phyloP scores from a whole-genome alignment of 2,329 filamentous ascomycete species.

The Fusarium clavum region DNA sequence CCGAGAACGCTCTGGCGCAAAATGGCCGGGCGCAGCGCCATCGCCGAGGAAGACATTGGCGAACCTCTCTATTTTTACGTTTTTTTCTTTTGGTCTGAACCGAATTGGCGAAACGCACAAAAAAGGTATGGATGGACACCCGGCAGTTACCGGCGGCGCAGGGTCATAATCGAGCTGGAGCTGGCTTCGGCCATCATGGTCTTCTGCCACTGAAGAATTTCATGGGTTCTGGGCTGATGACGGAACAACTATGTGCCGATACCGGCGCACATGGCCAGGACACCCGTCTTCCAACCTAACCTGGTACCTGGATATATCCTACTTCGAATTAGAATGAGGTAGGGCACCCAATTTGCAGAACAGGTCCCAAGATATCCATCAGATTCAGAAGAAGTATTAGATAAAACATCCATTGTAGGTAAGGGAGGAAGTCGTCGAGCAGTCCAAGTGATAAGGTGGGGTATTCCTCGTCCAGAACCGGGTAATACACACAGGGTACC shows the following conservation, averaged over 20 bases:
- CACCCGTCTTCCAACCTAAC: not conserved
- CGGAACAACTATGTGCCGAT: slow-evolving; percentile 41
- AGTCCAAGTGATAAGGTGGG: slow-evolving; percentile 11
- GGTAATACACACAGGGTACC: slow-evolving; percentile 15
- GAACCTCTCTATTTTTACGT: not conserved
- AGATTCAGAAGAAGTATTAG: not conserved
- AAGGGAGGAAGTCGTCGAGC: not conserved
- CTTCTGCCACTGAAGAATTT: slow-evolving; percentile 41
- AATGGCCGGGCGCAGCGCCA: slow-evolving; percentile 40
- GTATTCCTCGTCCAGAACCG: rapidly evolving
- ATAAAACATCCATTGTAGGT: not conserved
- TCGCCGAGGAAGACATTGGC: slow-evolving; percentile 37
- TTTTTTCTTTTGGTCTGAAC: not conserved
- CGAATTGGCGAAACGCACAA: not conserved
- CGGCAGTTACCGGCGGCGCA: slow-evolving; percentile 43
- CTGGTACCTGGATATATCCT: not conserved
- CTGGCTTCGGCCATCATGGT: slow-evolving; percentile 11
- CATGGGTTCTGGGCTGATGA: slow-evolving; percentile 38
- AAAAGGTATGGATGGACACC: slow-evolving; percentile 9
- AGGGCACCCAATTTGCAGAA: not conserved
- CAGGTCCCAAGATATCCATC: not conserved
- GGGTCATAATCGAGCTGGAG: slow-evolving; percentile 43
- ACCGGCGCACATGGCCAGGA: not conserved
- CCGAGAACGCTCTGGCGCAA: slow-evolving; percentile 38
- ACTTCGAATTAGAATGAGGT: not conserved